Percentiles rank a stretch among this genome's conserved stretches.
These are phyloP conservation scores for Pseudoturritis turrita DNA, from an alignment of 345 rosid genomes.

Conservation along the genomic window DNA sequence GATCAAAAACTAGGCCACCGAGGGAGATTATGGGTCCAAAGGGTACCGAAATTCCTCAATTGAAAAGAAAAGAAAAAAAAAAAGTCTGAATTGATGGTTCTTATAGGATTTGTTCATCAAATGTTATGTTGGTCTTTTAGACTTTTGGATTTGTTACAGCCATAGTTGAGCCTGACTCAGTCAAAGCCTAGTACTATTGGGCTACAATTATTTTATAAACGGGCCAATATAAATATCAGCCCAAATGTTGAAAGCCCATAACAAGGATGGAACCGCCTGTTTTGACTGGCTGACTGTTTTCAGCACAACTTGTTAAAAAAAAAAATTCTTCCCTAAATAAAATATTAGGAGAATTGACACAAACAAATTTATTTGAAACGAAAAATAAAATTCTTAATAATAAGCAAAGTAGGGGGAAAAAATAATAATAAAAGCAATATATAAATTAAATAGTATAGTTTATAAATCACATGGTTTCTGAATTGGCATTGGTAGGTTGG, in stretches of 20 bases:
- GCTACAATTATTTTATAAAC: conserved; percentile 2
- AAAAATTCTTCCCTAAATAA: not conserved
- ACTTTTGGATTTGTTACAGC: not conserved
- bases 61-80: too few species aligned
- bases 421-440: not conserved
- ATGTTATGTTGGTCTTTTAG: too few species aligned
- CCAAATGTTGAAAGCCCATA: not conserved
- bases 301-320: not conserved
- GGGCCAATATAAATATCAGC: not conserved
- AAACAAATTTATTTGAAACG: not conserved
- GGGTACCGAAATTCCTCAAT: too few species aligned
- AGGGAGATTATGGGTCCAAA: too few species aligned
- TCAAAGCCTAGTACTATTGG: not conserved
- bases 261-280: not conserved
- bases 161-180: not conserved
- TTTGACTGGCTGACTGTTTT: conserved; percentile 9
- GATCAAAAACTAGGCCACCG: too few species aligned
- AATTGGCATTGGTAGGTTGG: conserved; percentile 32
- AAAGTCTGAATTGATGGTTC: too few species aligned
- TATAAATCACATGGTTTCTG: conserved; percentile 25
- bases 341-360: not conserved
- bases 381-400: not conserved
- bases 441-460: not conserved
- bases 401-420: not conserved
- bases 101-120: too few species aligned